Base-by-base conservation (phyloP, 2,329 filamentous ascomycete species). In the Fusarium sp. region DNA sequence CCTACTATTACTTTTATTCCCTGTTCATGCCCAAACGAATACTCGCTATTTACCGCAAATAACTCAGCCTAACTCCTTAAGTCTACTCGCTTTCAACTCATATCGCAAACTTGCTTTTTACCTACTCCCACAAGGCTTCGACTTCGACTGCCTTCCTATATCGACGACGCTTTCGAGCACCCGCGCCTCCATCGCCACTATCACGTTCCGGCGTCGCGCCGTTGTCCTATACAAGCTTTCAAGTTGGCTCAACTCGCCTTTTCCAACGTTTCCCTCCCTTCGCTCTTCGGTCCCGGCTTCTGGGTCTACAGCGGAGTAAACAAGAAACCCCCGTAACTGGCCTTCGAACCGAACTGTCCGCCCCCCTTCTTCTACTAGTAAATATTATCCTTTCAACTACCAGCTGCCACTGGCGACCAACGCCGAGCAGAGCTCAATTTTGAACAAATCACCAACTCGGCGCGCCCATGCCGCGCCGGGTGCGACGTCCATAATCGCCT, bases 281-380 rank as follows among this genome's bases (percentile, higher is more conserved):
- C 93, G 88, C 92, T 97, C 85, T 91, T 95, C 81, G 93, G 93
- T 86, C 95, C 94, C 83, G 90, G 90, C 80, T 90, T 90, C 86
- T 93, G 94, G 94, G 94, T 97, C 89, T 95, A 95, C 82, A 90
- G 90, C 86, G 94, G 95, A 91, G 92, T 94, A 85, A 93, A 96
- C 86, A 96, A 94, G 86, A 95, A 97, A 84, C 95, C 96, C 80
- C 95, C 95, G 87, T 98, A 98, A 97, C 84, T 95, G 73, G 72
- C 46, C 59, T 62, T 62, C 51, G 54, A 52, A 65, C 59, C 34
- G n/a, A 42, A 53, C 54, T 44, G 49, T 18, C 33, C 55, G 28
- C 56, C 57, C 41, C 41, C 47, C 56, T 45, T 56, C 46, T 57
- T 45, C 28, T 40, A 49, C 45, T 56, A 34, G 41, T 52, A 51